Evolutionary conservation across 495 filamentous ascomycete species (phyloP), one percentile per base, ranked within the genome.

Genomic region (Cercophora samala): DNA sequence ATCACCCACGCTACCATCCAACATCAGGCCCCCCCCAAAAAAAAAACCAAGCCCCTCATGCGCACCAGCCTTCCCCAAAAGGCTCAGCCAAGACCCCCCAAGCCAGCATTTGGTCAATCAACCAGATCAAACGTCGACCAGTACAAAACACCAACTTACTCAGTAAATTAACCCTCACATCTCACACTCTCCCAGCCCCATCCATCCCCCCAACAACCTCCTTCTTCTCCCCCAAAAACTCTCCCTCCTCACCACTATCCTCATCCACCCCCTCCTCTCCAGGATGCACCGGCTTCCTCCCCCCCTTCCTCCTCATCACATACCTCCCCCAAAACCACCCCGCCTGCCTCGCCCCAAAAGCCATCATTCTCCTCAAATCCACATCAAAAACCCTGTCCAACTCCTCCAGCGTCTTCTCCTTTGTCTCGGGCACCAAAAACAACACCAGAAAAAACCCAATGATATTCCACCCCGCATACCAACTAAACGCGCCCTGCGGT

Each of bases 381-480:
- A 56, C 53, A 23, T 69, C 66, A 53, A 88, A 88, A 19, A 88
- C 86, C 64, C 76, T 77, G 66, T 87, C 86, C 23, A 88, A 75
- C 68, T 90, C 89, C 74, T 91, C 53, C 19, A 56, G 82, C 22
- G 91, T 93, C 61, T 87, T 86, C 72, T 91, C 90, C 77, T 93
- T 93, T 1, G 91, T 93, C 79, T 93, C 91, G 9, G 91, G 90
- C 0, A 93, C 82, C 77, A 86, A 90, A 58, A 93, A 79, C 72
- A 92, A 87, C 59, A 92, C 90, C 76, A 89, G 81, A 51, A 89
- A 70, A 37, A 90, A 84, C 1, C 90, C 90, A 15, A 86, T 78
- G 4, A 90, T 76, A 68, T 94, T 93, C 72, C 91, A 84, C 19
- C 77, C 87, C 21, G 88, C 90, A 69, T 91, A 91, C 77, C 87